These are phyloP conservation scores for Thelonectria olida DNA, from an alignment of 2,329 filamentous ascomycete species.

Conservation along the genomic window DNA sequence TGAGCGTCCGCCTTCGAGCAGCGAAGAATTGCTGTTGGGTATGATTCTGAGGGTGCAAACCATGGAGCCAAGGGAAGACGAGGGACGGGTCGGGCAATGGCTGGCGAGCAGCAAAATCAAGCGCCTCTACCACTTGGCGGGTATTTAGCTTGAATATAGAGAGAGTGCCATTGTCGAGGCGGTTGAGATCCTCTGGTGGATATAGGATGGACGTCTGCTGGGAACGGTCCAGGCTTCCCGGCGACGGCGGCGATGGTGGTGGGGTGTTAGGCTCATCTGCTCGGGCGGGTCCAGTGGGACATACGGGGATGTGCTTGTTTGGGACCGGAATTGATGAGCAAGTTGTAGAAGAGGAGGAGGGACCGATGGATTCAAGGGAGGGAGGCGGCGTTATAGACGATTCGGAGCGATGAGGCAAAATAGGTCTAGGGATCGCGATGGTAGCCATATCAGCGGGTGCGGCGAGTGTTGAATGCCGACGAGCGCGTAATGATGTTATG, in stretches of 20 bases:
- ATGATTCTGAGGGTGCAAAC: constrained; percentile 87
- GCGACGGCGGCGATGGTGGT: constrained; percentile 74
- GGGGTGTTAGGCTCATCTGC: constrained; percentile 67
- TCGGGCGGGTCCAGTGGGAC: constrained; percentile 77
- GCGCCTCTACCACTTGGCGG: constrained; percentile 72
- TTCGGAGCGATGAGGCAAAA: constrained; percentile 55
- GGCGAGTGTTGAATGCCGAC: constrained; percentile 13
- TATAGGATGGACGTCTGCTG: constrained; percentile 76
- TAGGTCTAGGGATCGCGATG: constrained; percentile 61
- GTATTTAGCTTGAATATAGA: constrained; percentile 79
- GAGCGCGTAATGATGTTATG: constrained; percentile 9
- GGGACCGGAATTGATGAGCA: constrained; percentile 64
- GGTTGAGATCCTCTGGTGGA: constrained; percentile 73
- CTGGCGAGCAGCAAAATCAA: constrained; percentile 81
- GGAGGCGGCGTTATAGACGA: constrained; percentile 55
- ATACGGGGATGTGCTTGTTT: constrained; percentile 91
- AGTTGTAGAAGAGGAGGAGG: constrained; percentile 37
- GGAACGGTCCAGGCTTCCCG: constrained; percentile 62
- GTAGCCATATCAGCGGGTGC: constrained; percentile 57
- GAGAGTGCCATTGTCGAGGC: constrained; percentile 61
- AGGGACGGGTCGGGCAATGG: constrained; percentile 84
- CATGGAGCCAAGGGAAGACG: constrained; percentile 97
- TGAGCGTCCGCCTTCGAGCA: constrained; percentile 74
- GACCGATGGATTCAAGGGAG: constrained; percentile 46
- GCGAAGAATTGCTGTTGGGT: constrained; percentile 92